Base-by-base conservation (phyloP, 2,329 filamentous ascomycete genomes). In the Sphaerulina populicola region DNA sequence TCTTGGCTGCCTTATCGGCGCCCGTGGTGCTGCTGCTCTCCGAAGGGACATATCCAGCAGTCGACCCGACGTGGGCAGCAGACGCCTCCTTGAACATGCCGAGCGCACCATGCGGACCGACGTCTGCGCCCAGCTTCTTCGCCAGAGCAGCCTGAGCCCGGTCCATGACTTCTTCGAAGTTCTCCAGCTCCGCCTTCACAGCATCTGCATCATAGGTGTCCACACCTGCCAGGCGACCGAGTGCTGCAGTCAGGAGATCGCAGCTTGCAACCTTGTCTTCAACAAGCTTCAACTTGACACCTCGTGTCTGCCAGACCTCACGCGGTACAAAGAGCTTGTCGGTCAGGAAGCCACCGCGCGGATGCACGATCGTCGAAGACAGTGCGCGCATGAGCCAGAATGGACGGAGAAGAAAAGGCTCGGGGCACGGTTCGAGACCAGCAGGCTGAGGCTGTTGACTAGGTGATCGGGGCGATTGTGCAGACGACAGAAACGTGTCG, bases 361-460 rank as follows among this genome's bases (percentile, higher is more conserved):
- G 88, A 64, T 98, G 91, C 14, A 84, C 85, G 40, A 98, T 81
- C 0, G 90, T 95, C 67, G 96, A 88, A 65, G 93, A 94, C 23
- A 98, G 77, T 55, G 86, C 90, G 49, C 93, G 83, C 88, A 98
- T 95, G 40, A 98, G 76, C 93, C 93, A 98, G 69, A 96, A 98
- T 1, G 93, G 94, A 15, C 93, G 83, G n/a, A 97, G 76, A 62
- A 96, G 77, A 53, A 85, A 83, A 37, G 94, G 88, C 33, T 85
- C 87, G 1, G 93, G 93, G 66, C 94, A 98, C 2, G 93, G 86
- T 64, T 98, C 93, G 4, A 98, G 77, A 0, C 88, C 81, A 18
- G 84, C 77, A 10, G 90, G 90, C 0, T 85, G 80, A 3, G 71
- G 75, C 43, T 72, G 73, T 10, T 77, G 74, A 5, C 53, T 59